These are phyloP conservation scores for Akanthomyces dipterigenus DNA, from an alignment of 2,329 filamentous ascomycete species.

Conservation along the genomic window DNA sequence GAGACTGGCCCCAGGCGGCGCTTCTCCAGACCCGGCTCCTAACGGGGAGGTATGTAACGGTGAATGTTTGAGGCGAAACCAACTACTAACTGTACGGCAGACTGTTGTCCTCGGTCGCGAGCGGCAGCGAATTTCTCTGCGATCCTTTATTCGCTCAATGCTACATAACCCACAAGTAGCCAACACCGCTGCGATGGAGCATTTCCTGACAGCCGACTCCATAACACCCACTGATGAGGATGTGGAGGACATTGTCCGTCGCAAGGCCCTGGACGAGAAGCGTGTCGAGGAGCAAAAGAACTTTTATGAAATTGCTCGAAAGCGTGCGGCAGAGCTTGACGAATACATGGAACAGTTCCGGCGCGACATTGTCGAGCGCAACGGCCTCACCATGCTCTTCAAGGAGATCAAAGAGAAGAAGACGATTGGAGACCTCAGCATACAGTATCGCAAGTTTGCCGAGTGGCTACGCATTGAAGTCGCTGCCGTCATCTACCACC, in stretches of 20 bases:
- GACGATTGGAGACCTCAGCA: conserved; percentile 78
- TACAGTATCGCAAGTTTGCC: conserved; percentile 96
- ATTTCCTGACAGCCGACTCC: conserved; percentile 72
- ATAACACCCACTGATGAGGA: conserved; percentile 77
- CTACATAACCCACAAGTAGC: conserved; percentile 80
- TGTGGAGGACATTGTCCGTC: conserved; percentile 67
- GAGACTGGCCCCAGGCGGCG: conserved; percentile 20
- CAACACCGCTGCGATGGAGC: conserved; percentile 71
- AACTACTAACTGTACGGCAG: conserved; percentile 21
- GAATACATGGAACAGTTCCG: conserved; percentile 94
- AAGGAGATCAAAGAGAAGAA: conserved; percentile 87
- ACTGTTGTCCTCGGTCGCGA: conserved; percentile 70
- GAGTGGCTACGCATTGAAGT: conserved; percentile 98
- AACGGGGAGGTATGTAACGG: conserved; percentile 17
- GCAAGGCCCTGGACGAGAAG: conserved; percentile 79
- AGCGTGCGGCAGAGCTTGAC: conserved; percentile 85
- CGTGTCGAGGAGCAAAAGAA: conserved; percentile 85
- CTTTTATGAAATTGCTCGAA: conserved; percentile 92
- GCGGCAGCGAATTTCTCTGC: conserved; percentile 81
- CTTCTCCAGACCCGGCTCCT: conserved; percentile 18
- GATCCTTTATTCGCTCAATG: conserved; percentile 82
- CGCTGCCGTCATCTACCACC: conserved; percentile 90
- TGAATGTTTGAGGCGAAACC: background rate
- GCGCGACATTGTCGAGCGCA: conserved; percentile 59
- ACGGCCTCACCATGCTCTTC: conserved; percentile 88